Percentiles rank a stretch among this genome's conserved stretches.
These are phyloP conservation scores for Panaeolus papilionaceus DNA, from an alignment of 768 basidiomycete genomes.

Conservation along the genomic window DNA sequence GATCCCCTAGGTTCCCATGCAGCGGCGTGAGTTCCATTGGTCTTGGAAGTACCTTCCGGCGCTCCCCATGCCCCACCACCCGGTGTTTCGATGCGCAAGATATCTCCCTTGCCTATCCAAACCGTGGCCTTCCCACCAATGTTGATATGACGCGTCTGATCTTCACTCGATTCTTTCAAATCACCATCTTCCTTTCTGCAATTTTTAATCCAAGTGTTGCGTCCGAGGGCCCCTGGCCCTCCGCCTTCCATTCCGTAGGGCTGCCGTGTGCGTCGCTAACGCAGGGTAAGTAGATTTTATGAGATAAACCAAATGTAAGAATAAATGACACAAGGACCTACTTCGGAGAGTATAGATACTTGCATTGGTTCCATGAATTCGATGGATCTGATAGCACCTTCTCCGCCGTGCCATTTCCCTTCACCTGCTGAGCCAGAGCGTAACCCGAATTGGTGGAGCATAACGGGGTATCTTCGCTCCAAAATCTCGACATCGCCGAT, in stretches of 20 bases:
- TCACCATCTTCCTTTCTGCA: constrained; percentile 74
- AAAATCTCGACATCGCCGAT: constrained; percentile 95
- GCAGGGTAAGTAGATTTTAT: constrained; percentile 6
- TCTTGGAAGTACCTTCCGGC: constrained; percentile 37
- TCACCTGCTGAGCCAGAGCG: constrained; percentile 71
- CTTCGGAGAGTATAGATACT: constrained; percentile 90
- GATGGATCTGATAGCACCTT: constrained; percentile 84
- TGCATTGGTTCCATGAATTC: constrained; percentile 84
- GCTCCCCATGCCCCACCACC: constrained; percentile 90
- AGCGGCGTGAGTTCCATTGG: constrained; percentile 38
- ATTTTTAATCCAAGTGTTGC: constrained; percentile 88
- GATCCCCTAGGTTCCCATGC: constrained; percentile 79
- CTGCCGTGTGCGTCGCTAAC: constrained; percentile 79
- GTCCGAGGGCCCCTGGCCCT: constrained; percentile 69
- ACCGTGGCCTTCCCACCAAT: constrained; percentile 90
- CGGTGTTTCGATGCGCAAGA: constrained; percentile 83
- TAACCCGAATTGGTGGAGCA: constrained; percentile 84
- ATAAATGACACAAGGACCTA: constrained; percentile 32
- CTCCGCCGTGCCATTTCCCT: constrained; percentile 80
- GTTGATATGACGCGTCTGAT: constrained; percentile 67
- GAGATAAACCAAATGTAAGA: constrained; percentile 14
- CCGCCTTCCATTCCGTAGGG: constrained; percentile 91
- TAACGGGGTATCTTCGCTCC: constrained; percentile 92
- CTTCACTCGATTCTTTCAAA: constrained; percentile 45
- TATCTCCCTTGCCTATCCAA: constrained; percentile 89